These are phyloP conservation scores for Kazachstania psychrophila DNA, from an alignment of 805 yeast species.

Conservation along the genomic window DNA sequence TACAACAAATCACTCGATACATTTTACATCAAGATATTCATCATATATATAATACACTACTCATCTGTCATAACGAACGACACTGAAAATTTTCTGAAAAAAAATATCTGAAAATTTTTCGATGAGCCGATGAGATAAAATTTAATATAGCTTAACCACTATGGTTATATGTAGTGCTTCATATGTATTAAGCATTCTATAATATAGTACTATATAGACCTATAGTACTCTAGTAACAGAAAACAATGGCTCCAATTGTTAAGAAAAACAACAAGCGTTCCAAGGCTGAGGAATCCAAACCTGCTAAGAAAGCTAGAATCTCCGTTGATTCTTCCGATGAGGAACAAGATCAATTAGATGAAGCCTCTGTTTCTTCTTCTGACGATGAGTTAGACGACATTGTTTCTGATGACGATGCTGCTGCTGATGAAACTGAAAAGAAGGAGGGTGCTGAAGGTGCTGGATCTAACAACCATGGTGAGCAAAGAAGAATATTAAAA, in stretches of 20 bases:
- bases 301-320: constrained; percentile 26
- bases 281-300: constrained; percentile 6
- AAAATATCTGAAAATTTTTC: background rate
- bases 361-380: constrained; percentile 25
- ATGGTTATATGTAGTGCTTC: no score
- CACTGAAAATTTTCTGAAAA: background rate
- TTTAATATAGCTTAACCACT: background rate
- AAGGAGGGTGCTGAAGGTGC: constrained; percentile 25
- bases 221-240: background rate
- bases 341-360: constrained; percentile 6
- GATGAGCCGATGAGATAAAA: background rate
- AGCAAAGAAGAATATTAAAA: constrained; percentile 64
- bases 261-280: constrained; percentile 12
- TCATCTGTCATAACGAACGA: background rate
- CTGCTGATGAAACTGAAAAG: constrained; percentile 19
- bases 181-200: no score
- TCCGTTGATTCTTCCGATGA: constrained; percentile 30
- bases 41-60: background rate
- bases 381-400: constrained; percentile 21
- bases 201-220: no score
- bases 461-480: constrained; percentile 50
- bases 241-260: constrained; percentile 15
- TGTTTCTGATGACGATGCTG: constrained; percentile 27
- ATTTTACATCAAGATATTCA: background rate
- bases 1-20: background rate